Conservation (phyloP, 306 rosid genomes). For the Quercus ilex region DNA sequence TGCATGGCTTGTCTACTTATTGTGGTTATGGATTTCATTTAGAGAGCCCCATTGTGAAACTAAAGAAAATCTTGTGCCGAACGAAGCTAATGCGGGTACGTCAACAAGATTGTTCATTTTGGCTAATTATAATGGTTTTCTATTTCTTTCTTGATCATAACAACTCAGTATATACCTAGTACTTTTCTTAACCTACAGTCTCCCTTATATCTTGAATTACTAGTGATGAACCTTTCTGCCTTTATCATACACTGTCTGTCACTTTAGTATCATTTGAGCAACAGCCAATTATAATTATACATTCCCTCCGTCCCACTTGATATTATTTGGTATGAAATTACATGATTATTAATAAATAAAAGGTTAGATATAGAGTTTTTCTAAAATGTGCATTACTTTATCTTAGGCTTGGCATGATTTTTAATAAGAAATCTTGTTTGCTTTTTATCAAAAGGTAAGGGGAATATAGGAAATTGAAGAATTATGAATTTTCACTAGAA, state of each 20-base stretch:
- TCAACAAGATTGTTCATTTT: neutral
- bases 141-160: neutral
- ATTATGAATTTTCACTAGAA: too few relatives aligned
- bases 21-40: slow-evolving; percentile 41
- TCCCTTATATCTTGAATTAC: neutral
- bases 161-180: neutral
- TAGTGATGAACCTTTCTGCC: neutral
- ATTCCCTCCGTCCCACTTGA: neutral
- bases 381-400: too few relatives aligned
- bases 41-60: slow-evolving; percentile 31
- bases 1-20: slow-evolving; percentile 44
- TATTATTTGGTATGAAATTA: too few relatives aligned
- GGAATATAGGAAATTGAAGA: too few relatives aligned
- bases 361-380: too few relatives aligned
- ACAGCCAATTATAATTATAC: neutral
- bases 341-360: too few relatives aligned
- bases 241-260: neutral
- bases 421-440: too few relatives aligned
- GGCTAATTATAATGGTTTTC: neutral
- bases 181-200: neutral
- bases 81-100: slow-evolving; percentile 30
- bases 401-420: too few relatives aligned
- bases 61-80: slow-evolving; percentile 2
- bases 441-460: too few relatives aligned
- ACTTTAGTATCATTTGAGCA: neutral